A percentile compares a stretch with the other conserved stretches of the same genome.
Evolutionary conservation across 1,284 basidiomycete species (phyloP).

Genomic region (Rhodotorula sp.): DNA sequence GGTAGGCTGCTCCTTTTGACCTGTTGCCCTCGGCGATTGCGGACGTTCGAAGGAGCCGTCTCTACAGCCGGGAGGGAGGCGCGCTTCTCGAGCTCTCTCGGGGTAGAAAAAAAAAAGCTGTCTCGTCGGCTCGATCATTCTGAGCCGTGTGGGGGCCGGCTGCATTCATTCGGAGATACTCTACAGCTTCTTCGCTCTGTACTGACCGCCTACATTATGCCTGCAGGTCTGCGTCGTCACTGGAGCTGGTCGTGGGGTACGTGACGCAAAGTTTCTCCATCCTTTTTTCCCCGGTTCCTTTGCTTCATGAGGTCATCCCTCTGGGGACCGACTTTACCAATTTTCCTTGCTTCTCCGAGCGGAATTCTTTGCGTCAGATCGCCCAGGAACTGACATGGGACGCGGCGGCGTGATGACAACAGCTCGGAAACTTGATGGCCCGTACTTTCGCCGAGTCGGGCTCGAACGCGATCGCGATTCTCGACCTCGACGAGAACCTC

Average conservation of each 20-base stretch:
- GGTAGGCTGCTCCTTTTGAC: too few species aligned
- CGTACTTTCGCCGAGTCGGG: slow-evolving; percentile 82
- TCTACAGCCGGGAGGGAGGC: too few species aligned
- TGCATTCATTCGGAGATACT: not conserved
- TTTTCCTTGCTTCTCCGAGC: not conserved
- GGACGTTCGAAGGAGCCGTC: too few species aligned
- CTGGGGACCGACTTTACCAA: not conserved
- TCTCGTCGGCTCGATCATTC: too few species aligned
- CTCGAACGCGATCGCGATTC: slow-evolving; percentile 74
- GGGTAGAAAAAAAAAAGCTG: too few species aligned
- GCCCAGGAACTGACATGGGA: not conserved
- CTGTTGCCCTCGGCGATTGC: not conserved
- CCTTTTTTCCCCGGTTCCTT: not conserved
- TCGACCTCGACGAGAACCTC: slow-evolving; percentile 77
- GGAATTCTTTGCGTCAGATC: not conserved
- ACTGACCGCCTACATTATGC: not conserved
- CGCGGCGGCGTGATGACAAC: not conserved
- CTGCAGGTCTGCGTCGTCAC: slow-evolving; percentile 78
- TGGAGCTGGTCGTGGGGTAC: slow-evolving; percentile 78
- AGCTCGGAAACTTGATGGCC: slow-evolving; percentile 79
- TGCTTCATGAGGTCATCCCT: not conserved
- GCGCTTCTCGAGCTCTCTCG: too few species aligned
- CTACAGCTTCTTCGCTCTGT: not conserved
- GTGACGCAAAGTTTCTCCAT: not conserved
- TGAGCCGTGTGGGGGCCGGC: too few species aligned